A percentile compares a stretch with the other conserved stretches of the same genome.
phyloP scores from a whole-genome alignment of 805 yeast genomes.

The Nakazawaea holstii region DNA sequence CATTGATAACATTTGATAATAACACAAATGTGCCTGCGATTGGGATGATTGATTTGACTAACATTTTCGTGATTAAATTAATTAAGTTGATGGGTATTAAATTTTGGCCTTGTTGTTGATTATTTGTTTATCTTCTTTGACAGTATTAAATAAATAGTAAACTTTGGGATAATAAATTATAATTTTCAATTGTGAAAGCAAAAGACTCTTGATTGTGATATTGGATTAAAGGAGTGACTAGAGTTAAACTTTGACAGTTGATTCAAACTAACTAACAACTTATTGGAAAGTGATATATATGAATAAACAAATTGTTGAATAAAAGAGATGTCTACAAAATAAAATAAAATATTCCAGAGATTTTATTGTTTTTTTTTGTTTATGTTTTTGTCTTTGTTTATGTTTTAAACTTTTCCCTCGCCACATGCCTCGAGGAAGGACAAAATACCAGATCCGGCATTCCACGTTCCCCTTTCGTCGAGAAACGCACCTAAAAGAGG shows the following conservation, averaged over 20 bases:
- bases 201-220: background rate
- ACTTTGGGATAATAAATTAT: no score
- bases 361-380: no score
- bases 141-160: background rate
- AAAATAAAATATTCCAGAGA: no score
- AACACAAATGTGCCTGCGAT: conserved; percentile 12
- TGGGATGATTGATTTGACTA: conserved; percentile 21
- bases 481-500: no score
- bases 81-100: background rate
- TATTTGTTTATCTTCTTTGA: background rate
- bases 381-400: no score
- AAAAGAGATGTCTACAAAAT: no score
- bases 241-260: conserved; percentile 6
- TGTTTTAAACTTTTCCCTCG: no score
- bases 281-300: background rate
- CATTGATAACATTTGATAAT: conserved; percentile 19
- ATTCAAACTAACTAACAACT: background rate
- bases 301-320: background rate
- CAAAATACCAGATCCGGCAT: no score
- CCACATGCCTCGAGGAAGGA: no score
- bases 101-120: no score
- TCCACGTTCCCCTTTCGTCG: no score
- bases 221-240: conserved; percentile 8
- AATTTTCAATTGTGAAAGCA: no score
- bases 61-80: conserved; percentile 16